Evolutionary conservation across 108 stramenopile species (phyloP).

Genomic region (Skeletonema menzelii): DNA sequence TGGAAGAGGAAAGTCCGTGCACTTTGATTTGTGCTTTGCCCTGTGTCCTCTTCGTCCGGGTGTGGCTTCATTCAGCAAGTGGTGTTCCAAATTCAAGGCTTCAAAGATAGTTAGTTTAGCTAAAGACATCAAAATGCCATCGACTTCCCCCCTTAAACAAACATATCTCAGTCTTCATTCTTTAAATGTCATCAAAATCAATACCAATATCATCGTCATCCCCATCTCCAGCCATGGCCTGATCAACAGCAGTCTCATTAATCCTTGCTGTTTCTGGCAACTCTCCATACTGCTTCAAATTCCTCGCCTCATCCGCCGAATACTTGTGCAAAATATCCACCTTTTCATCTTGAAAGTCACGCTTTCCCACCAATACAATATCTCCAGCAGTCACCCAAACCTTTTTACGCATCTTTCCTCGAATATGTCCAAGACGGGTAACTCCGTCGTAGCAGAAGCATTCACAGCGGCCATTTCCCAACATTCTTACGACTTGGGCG

Average conservation of each 20-base stretch:
- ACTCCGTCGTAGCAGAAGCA: constrained; percentile 99
- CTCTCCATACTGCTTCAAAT: constrained; percentile 98
- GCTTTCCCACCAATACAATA: constrained; percentile 96
- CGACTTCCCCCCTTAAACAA: neutral
- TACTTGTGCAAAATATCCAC: constrained; percentile 99
- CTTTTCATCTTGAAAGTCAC: constrained; percentile 99
- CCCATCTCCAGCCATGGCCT: constrained; percentile 96
- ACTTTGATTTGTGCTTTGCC: too few relatives aligned
- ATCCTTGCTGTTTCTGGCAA: constrained; percentile 97
- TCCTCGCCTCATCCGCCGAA: constrained; percentile 99
- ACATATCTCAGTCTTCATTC: constrained; percentile 1
- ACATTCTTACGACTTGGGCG: constrained; percentile 96
- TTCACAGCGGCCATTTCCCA: constrained; percentile 98
- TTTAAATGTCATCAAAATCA: constrained; percentile 94
- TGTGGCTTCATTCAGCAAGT: too few relatives aligned
- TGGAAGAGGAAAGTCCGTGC: too few relatives aligned
- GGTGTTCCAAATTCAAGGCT: neutral
- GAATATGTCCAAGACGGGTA: constrained; percentile 97
- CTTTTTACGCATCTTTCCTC: constrained; percentile 99
- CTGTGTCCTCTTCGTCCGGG: too few relatives aligned
- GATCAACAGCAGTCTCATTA: constrained; percentile 99
- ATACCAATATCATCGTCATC: constrained; percentile 94
- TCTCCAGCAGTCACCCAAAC: constrained; percentile 98
- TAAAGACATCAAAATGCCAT: neutral
- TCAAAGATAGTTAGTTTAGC: neutral